Base-by-base conservation (phyloP, 2,329 filamentous ascomycete species). In the Diplodia corticola region DNA sequence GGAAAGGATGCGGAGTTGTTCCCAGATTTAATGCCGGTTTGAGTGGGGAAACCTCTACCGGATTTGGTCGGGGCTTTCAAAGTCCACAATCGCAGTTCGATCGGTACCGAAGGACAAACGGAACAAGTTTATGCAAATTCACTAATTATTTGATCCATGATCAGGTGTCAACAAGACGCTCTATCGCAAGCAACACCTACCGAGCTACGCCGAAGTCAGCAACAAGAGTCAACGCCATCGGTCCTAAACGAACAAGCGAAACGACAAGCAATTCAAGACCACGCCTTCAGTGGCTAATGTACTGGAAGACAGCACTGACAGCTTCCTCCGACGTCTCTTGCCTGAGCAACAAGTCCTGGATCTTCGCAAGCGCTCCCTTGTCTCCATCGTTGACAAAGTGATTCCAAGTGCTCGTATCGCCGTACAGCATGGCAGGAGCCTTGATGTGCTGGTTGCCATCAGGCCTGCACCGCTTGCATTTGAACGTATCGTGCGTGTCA, bases 401-500 rank as follows among this genome's bases (percentile, higher is more conserved):
- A 74, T 99, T 99, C 95, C 95, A 99, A n/a, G 92, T 94, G 79
- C 93, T 98, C 24, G 95, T 98, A 74, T 99, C 95, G 63, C 95
- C 95, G 74, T 99, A 99, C 68, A 99, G 81, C 89, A 98, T 94
- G 1, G 95, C 95, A 4, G 91, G 91, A 1, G 94, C 92, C 77
- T 97, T 98, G 74, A 97, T 86, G 69, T 86, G 87, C 79, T 99
- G 95, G 68, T 85, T 89, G 0, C 94, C 94, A 72, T 96, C 92
- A 73, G 90, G 79, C 68, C 80, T 91, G 78, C 95, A 99, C 48
- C 95, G 85, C 82, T 97, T 97, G 78, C 95, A 99, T 81, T 97
- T 98, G 85, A 99, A 98, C 0, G 94, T 98, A 74, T 98, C 95
- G 76, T 99, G 95, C 0, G 95, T 99, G 74, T 99, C 96, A 72